Evolutionary conservation across 1,139 yeast species (phyloP), one percentile per base, ranked within the genome.

Genomic region (Diutina scorzettiae): DNA sequence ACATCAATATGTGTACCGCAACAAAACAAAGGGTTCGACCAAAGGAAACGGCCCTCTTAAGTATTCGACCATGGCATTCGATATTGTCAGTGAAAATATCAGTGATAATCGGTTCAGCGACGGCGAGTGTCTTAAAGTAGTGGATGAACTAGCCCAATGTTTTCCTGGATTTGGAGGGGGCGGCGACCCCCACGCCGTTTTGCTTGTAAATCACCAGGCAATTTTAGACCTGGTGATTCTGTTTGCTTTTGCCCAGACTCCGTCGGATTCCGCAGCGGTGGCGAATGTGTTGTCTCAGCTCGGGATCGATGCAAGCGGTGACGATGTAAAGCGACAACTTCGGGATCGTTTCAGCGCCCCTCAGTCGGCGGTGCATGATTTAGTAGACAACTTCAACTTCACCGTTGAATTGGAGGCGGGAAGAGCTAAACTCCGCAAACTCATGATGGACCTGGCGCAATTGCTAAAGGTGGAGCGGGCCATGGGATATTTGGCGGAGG

Each of bases 31-130:
- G 17, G 14, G 24, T 45, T 45, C 62, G 7, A 50, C 68, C 41
- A 70, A 70, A 0, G 47, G 80, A 19, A 75, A 85, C 1, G 86
- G 81, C 37, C 97, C 98, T 0, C 72, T 76, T 25, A 76, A 76
- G 48, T 86, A 79, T 55, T 76, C 81, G 34, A 95, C 93, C 43
- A 77, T 86, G 36, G 91, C 82, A 51, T 89, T 89, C 59, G 97
- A 91, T 58, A 81, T 89, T 32, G 69, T 21, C 9, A 14, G 30
- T 27, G 30, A 27, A 27, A 12, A 27, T 27, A 18, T n/a, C n/a
- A 5, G 7, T 2, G 39, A 34, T 16, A 23, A 23, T 3, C 16
- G 23, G 28, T 31, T 44, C 2, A 46, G 45, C 19, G 97, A 91
- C 55, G 96, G 96, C 0, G 98, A 91, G 53, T 76, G 91, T 46